Evolutionary conservation across 179 eudicot genomes (phyloP), one percentile per base, ranked within the genome.

Genomic region (Silene vulgaris): DNA sequence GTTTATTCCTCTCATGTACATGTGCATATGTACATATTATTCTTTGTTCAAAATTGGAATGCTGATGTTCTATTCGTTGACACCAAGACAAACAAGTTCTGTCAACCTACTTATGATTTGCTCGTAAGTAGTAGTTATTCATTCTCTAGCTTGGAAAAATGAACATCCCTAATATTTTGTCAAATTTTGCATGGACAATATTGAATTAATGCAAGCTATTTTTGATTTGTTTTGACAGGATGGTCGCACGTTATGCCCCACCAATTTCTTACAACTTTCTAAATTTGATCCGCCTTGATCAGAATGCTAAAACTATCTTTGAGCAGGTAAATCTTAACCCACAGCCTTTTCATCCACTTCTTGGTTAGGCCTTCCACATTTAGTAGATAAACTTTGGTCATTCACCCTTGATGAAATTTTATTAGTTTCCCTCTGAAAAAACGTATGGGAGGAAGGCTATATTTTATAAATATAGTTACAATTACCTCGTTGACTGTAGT

Each of bases 201-300:
- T 65, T 45, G 26, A 59, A 50, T 62, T 19, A 12, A 11, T 21
- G 59, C 65, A 29, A 71, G 29, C 57, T 67, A 52, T 61, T 3
- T 2, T 23, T 59, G 64, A 37, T 72, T 75, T 62, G 26, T 11
- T 77, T 26, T 76, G 48, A 40, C 87, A 95, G 99, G 86, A 90
- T 95, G 97, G 96, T 95, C 80, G 99, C 99, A 77, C 99, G 99
- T 43, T 95, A 92, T 86, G 99, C 99, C 1, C 99, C 99, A 28
- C 97, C 99, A 76, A 82, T 95, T 85, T 95, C 99, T 54, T 95
- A 92, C 87, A 95, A 95, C 84, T 95, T 88, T 87, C 88, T 95
- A 17, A 95, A 95, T 78, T 96, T 95, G 81, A 90, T 95, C 70
- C 87, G 95, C 76, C 96, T 95, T 50, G 87, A 81, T 71, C 85